Conservation (phyloP, 2,329 filamentous ascomycete genomes). For the Ophiostoma sp. region DNA sequence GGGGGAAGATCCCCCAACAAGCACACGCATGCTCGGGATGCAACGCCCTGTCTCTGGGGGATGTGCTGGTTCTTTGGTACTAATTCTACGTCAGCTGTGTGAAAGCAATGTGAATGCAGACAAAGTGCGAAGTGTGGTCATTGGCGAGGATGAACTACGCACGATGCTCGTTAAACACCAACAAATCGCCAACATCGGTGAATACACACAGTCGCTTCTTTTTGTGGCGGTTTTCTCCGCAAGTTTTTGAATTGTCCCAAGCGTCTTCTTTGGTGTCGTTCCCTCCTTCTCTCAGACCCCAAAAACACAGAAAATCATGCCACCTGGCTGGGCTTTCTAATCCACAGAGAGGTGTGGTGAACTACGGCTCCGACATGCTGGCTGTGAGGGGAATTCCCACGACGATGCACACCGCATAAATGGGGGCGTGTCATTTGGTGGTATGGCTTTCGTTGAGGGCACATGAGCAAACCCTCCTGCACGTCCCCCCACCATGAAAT, state of each 20-base stretch:
- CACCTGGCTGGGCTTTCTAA: neutral
- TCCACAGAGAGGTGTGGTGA: neutral
- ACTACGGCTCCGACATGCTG: neutral
- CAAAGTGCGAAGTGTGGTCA: too few relatives aligned
- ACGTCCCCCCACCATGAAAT: neutral
- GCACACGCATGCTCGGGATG: too few relatives aligned
- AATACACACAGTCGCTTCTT: neutral
- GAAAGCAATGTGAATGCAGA: neutral
- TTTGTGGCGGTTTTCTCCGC: neutral
- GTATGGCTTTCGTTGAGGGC: neutral
- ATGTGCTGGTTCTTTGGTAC: too few relatives aligned
- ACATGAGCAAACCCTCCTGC: neutral
- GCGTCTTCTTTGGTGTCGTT: neutral
- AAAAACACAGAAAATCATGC: neutral
- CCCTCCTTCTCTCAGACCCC: too few relatives aligned
- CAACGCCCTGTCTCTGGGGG: too few relatives aligned
- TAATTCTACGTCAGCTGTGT: neutral
- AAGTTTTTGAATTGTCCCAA: neutral
- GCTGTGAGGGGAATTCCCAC: too few relatives aligned
- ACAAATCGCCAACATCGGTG: neutral
- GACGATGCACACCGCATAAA: neutral
- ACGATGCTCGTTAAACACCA: too few relatives aligned
- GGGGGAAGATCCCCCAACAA: neutral
- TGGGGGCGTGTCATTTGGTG: too few relatives aligned
- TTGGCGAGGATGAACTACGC: too few relatives aligned